phyloP scores from a whole-genome alignment of 768 basidiomycete genomes.

The Boletus patriciae region DNA sequence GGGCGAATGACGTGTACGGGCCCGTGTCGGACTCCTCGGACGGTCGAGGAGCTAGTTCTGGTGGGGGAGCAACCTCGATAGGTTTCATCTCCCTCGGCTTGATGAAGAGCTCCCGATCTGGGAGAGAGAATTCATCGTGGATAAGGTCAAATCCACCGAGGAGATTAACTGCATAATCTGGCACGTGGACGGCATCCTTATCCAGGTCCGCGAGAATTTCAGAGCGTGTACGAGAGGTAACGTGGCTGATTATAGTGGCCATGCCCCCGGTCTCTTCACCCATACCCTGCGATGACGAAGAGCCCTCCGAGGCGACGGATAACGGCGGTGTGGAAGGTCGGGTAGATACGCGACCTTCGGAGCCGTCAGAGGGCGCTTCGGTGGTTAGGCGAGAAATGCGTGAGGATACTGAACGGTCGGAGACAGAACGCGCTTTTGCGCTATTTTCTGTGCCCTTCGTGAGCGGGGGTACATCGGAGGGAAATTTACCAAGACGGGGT shows the following conservation, averaged over 20 bases:
- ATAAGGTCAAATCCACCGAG: slow-evolving; percentile 43
- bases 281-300: slow-evolving; percentile 26
- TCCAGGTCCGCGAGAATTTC: slow-evolving; percentile 39
- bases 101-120: slow-evolving; percentile 31
- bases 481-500: slow-evolving; percentile 19
- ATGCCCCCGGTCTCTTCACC: slow-evolving; percentile 27
- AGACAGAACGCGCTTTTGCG: slow-evolving; percentile 16
- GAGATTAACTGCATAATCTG: slow-evolving; percentile 47
- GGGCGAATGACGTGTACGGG: slow-evolving; percentile 33
- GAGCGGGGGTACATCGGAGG: slow-evolving; percentile 16
- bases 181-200: slow-evolving; percentile 38
- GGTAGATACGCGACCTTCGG: slow-evolving; percentile 26
- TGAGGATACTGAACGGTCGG: slow-evolving; percentile 19
- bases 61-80: slow-evolving; percentile 30
- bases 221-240: slow-evolving; percentile 35
- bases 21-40: slow-evolving; percentile 37
- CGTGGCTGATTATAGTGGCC: slow-evolving; percentile 39
- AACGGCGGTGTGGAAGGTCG: slow-evolving; percentile 33
- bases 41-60: slow-evolving; percentile 20
- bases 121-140: slow-evolving; percentile 34
- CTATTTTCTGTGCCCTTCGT: slow-evolving; percentile 20
- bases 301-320: slow-evolving; percentile 26
- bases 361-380: slow-evolving; percentile 18
- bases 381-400: slow-evolving; percentile 24
- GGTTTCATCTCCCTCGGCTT: slow-evolving; percentile 32